Evolutionary conservation across 805 yeast genomes (phyloP).

Genomic region (Ogataea pini): DNA sequence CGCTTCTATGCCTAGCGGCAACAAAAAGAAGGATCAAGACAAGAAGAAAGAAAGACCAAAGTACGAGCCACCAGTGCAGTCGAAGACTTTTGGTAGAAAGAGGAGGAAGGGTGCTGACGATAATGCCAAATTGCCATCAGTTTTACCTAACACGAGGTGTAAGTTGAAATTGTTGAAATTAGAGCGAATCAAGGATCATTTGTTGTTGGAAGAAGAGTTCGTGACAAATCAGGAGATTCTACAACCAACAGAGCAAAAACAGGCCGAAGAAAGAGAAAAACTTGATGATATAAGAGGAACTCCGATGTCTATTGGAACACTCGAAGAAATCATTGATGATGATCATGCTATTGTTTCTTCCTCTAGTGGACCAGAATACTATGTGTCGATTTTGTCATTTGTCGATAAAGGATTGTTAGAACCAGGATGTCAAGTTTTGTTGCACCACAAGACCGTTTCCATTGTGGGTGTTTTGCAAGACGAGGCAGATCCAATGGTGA

Average conservation of each 20-base stretch:
- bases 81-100: constrained; percentile 82
- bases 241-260: constrained; percentile 95
- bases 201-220: constrained; percentile 92
- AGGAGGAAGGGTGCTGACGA: constrained; percentile 92
- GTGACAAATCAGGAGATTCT: constrained; percentile 92
- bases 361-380: constrained; percentile 95
- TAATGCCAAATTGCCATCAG: constrained; percentile 68
- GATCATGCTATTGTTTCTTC: constrained; percentile 98
- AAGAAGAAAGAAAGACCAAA: constrained; percentile 85
- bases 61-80: constrained; percentile 97
- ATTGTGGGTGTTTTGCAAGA: constrained; percentile 98
- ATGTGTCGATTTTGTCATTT: constrained; percentile 92
- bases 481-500: constrained; percentile 97
- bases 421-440: constrained; percentile 93
- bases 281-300: constrained; percentile 94
- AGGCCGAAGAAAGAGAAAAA: constrained; percentile 93
- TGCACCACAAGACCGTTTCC: constrained; percentile 94
- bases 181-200: constrained; percentile 95
- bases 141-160: constrained; percentile 91
- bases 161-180: constrained; percentile 85
- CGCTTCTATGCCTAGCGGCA: constrained; percentile 37
- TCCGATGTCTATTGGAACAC: constrained; percentile 94
- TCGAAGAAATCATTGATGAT: constrained; percentile 96
- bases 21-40: constrained; percentile 37
- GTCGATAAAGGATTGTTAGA: constrained; percentile 95